Percentiles rank a stretch among this genome's conserved stretches.
Conservation (phyloP, 495 filamentous ascomycete species). For the Aspergillus cavernicola region DNA sequence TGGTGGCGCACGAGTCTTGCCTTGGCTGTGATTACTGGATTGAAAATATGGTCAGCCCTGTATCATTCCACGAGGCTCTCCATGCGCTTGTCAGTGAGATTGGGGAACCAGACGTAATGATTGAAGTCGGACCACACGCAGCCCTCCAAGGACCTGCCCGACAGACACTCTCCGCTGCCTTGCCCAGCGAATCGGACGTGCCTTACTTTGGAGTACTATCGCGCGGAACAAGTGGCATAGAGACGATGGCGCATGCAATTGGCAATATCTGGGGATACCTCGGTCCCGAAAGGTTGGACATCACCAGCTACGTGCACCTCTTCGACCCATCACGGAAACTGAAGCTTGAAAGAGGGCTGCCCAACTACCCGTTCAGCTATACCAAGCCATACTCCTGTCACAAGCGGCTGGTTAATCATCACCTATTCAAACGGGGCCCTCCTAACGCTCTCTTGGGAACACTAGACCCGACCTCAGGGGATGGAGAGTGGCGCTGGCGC, state of each 20-base stretch:
- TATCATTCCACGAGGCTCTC: conserved; percentile 18
- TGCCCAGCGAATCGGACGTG: conserved; percentile 10
- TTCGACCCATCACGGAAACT: background rate
- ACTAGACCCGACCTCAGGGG: too few relatives aligned
- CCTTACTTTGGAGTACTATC: conserved; percentile 38
- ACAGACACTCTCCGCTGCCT: conserved; percentile 24
- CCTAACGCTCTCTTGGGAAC: too few relatives aligned
- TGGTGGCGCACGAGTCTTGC: background rate
- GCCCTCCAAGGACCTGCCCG: conserved; percentile 38
- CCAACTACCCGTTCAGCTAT: conserved; percentile 46
- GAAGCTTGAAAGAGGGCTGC: conserved; percentile 24
- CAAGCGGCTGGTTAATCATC: too few relatives aligned
- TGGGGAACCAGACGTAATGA: conserved; percentile 12
- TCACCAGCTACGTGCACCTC: background rate
- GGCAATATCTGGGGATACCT: conserved; percentile 45
- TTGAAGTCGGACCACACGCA: conserved; percentile 55
- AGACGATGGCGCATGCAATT: conserved; percentile 38
- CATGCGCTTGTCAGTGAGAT: background rate
- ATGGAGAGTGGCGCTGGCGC: conserved; percentile 25
- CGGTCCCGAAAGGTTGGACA: background rate
- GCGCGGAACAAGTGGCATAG: conserved; percentile 31
- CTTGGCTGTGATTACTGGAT: conserved; percentile 21
- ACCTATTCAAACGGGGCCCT: too few relatives aligned
- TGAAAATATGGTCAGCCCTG: conserved; percentile 23
- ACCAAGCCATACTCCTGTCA: conserved; percentile 27